Conservation (phyloP, 192 early-diverging fungal genomes). For the Neocallimastix lanati region DNA sequence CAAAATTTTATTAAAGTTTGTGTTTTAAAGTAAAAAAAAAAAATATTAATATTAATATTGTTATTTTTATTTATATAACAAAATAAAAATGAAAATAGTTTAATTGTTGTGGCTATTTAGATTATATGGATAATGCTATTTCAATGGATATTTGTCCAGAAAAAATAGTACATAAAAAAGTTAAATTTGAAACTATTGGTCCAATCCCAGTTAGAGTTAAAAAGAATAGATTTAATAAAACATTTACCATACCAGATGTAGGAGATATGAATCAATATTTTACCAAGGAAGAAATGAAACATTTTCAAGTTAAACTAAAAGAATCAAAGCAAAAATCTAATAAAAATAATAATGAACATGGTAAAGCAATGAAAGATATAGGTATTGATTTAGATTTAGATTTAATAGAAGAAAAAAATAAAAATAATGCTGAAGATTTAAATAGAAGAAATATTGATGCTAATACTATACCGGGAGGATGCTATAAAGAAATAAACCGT, state of each 20-base stretch:
- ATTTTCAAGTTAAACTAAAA: not conserved
- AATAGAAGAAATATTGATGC: not conserved
- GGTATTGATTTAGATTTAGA: not conserved
- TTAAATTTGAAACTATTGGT: not conserved
- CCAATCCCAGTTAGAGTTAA: not conserved
- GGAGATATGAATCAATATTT: not conserved
- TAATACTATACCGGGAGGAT: not conserved
- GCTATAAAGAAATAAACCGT: not conserved
- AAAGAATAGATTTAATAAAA: not conserved
- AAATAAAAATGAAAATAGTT: too few relatives aligned
- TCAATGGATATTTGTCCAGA: not conserved
- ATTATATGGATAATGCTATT: not conserved
- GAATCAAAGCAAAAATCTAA: not conserved
- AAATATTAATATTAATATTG: too few relatives aligned
- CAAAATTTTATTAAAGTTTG: too few relatives aligned
- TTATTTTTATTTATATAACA: too few relatives aligned
- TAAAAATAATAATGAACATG: not conserved
- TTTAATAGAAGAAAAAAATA: not conserved
- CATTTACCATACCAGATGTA: not conserved
- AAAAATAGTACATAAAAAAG: not conserved
- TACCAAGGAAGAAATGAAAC: not conserved
- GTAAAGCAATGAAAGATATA: not conserved
- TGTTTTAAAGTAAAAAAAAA: too few relatives aligned
- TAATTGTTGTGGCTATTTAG: not conserved
- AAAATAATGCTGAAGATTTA: not conserved